phyloP scores from a whole-genome alignment of 2,329 filamentous ascomycete species.

The Colletotrichum costaricense region DNA sequence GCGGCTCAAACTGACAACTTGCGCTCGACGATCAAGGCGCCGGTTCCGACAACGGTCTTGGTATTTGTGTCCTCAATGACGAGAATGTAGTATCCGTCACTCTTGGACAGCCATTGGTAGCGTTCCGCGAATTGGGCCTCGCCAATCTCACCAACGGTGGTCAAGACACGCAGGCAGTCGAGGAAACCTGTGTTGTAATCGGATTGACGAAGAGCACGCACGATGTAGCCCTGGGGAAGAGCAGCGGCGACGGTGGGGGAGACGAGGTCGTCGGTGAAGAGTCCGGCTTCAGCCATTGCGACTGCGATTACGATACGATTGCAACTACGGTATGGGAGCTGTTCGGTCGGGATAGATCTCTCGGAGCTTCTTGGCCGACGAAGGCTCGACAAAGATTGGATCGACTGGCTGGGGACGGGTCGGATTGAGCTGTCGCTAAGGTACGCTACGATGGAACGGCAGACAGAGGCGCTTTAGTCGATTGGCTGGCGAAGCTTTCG shows the following conservation, averaged over 20 bases:
- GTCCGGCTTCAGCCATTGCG: conserved; percentile 59
- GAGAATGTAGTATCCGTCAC: conserved; percentile 86
- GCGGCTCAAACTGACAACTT: conserved; percentile 77
- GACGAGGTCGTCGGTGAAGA: conserved; percentile 84
- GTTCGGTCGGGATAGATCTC: background rate
- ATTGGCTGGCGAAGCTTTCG: conserved; percentile 24
- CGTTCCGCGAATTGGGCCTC: conserved; percentile 80
- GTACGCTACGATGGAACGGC: background rate
- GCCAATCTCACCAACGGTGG: conserved; percentile 88
- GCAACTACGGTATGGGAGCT: background rate
- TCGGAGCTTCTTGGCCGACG: background rate
- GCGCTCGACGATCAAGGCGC: conserved; percentile 89
- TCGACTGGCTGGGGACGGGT: background rate
- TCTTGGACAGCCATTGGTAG: conserved; percentile 82
- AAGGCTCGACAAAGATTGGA: background rate
- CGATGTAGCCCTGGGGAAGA: conserved; percentile 83
- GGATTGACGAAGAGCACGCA: conserved; percentile 81
- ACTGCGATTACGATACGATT: background rate
- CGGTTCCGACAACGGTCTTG: conserved; percentile 84
- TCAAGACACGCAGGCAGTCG: conserved; percentile 90
- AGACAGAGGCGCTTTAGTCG: background rate
- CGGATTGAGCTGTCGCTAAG: background rate
- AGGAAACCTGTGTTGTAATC: conserved; percentile 89
- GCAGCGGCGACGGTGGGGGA: conserved; percentile 77
- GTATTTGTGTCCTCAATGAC: conserved; percentile 80